Conservation (phyloP, 73 alveolate species). For the Paramecium sexaurelia region DNA sequence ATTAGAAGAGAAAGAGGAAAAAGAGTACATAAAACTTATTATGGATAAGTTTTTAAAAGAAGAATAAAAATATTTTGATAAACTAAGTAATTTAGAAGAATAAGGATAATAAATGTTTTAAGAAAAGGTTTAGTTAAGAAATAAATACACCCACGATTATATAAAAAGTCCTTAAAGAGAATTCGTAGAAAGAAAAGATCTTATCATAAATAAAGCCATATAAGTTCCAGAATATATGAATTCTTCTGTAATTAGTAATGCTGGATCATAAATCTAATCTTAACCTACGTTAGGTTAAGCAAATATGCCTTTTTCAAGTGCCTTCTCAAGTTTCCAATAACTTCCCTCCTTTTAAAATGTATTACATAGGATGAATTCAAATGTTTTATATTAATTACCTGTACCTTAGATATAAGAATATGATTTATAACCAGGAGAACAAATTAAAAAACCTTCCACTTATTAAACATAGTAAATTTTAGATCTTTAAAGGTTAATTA, state of each 20-base stretch:
- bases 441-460: background rate
- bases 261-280: background rate
- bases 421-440: background rate
- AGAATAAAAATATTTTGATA: background rate
- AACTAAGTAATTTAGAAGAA: background rate
- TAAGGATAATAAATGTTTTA: background rate
- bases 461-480: background rate
- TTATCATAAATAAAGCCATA: background rate
- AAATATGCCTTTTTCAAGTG: background rate
- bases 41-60: background rate
- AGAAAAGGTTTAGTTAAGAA: background rate
- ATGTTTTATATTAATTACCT: background rate
- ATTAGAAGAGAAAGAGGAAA: constrained; percentile 17
- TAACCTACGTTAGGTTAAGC: background rate
- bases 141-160: background rate
- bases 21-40: background rate
- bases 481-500: background rate
- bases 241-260: background rate
- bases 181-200: background rate
- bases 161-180: background rate
- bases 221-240: background rate
- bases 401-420: background rate
- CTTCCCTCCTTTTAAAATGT: background rate
- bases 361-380: background rate
- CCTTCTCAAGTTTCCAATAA: background rate